Base-by-base conservation (phyloP, 2,329 filamentous ascomycete genomes). In the Alternaria arbusti region DNA sequence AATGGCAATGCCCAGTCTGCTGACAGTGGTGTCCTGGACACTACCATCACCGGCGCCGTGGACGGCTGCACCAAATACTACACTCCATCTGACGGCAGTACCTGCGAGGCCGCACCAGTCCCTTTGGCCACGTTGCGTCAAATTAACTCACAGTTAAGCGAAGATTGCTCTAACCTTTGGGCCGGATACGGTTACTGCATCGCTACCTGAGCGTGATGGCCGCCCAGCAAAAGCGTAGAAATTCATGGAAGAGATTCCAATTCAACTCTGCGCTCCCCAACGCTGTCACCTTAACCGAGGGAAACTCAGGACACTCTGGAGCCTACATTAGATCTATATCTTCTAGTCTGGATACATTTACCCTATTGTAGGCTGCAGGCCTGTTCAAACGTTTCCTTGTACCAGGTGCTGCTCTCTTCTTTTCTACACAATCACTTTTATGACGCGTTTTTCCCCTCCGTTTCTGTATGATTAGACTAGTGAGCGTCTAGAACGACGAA, bases 81-180 rank as follows among this genome's bases (percentile, higher is more conserved):
- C 68, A 73, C 67, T 40, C 64, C 64, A 6, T 68, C 78, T 25
- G 69, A 70, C 32, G 66, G 79, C 47, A 77, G 81, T 57, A 65
- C 32, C 12, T 82, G 81, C 71, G 32, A 61, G 32, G 64, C 69
- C n/a, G 69, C 78, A 7, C 74, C 72, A 9, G 67, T 79, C 55
- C 67, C 72, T 13, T 62, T 77, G 36, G 69, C 49, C 7, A 72
- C 70, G 15, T 72, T 82, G 40, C 63, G 54, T 26, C 20, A 54
- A 25, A 76, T 74, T 59, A 82, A 82, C 66, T 57, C 70, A 22
- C 47, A 70, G 23, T 57, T 82, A 8, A 66, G 78, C 55, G 56
- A 62, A 1, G 57, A 69, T 40, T 82, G 79, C 70, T 68, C 60
- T 44, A 82, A 82, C 65, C 69, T 82, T 20, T 80, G 78, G 79